A percentile compares a stretch with the other conserved stretches of the same genome.
These are phyloP conservation scores for Aspergillus sparsus DNA, from an alignment of 495 filamentous ascomycete species.

Conservation along the genomic window DNA sequence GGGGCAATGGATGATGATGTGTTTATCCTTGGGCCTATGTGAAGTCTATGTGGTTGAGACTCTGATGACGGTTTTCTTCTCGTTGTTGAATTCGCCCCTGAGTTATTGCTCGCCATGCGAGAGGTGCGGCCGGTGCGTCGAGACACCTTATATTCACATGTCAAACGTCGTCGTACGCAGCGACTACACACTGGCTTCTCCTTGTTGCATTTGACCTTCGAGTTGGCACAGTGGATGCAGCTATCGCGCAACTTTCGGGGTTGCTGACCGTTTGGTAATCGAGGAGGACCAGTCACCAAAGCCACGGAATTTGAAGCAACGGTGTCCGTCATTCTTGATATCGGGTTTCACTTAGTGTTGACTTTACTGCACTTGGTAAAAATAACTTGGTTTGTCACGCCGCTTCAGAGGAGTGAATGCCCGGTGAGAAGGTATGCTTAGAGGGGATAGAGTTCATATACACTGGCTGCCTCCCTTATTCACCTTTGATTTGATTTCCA, in stretches of 20 bases:
- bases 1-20: background rate
- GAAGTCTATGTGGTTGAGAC: background rate
- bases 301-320: background rate
- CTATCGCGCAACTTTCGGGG: conserved; percentile 30
- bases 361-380: background rate
- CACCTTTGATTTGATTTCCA: background rate
- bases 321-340: background rate
- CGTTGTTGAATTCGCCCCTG: conserved; percentile 10
- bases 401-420: background rate
- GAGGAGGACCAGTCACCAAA: background rate
- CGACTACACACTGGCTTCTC: conserved; percentile 57
- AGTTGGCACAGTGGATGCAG: conserved; percentile 31
- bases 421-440: background rate
- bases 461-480: background rate
- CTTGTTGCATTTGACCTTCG: conserved; percentile 58
- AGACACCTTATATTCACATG: conserved; percentile 57
- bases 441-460: background rate
- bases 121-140: conserved; percentile 37
- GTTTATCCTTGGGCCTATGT: background rate
- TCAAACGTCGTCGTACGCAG: conserved; percentile 51
- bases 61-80: background rate
- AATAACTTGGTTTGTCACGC: background rate
- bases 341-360: too few relatives aligned
- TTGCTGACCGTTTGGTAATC: background rate
- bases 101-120: background rate